Evolutionary conservation across 176 grass and related monocot species (phyloP), one percentile per base, ranked within the genome.

Genomic region (Bonia amplexicaulis): DNA sequence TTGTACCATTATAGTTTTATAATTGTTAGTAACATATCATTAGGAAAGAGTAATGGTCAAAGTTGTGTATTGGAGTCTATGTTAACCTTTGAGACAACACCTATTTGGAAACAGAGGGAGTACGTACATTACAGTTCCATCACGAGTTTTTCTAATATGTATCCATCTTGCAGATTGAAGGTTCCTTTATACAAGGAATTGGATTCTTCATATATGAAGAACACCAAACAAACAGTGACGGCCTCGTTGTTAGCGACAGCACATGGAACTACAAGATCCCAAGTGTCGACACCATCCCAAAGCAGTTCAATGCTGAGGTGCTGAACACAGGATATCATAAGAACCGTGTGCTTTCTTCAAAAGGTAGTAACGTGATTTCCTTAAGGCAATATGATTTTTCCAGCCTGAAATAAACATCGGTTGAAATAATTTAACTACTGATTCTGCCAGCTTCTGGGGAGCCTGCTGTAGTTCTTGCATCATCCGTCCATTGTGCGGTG

Each of bases 191-290:
- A 37, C 77, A 94, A 79, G 92, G 90, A 64, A 74, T 94, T 66
- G 90, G 90, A 20, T 94, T 90, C 60, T 90, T 94, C 79, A 74
- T 94, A 79, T 87, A 87, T 3, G 90, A 92, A 85, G 87, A 92
- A 72, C 27, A 69, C 49, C 12, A 79, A 52, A 87, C 80, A 9
- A 92, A 94, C 45, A 79, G 15, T 33, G 83, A 94, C 9, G 89
- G 92, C 20, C 85, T 89, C 64, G 68, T 91, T 47, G 15, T 91
- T 39, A 86, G 81, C 14, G 77, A 91, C 37, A 88, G 83, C 44
- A 91, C 92, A 41, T 91, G 92, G 92, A 87, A 85, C 71, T 94
- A 94, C 65, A 94, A 91, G 65, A 94, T 94, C 37, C 92, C 92
- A 84, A 94, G 85, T 5, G 66, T 94, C 0, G 86, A 94, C 65